Percentiles rank a stretch among this genome's conserved stretches.
Conservation (phyloP, 108 stramenopile genomes). For the Pseudonitzschia multistriata region DNA sequence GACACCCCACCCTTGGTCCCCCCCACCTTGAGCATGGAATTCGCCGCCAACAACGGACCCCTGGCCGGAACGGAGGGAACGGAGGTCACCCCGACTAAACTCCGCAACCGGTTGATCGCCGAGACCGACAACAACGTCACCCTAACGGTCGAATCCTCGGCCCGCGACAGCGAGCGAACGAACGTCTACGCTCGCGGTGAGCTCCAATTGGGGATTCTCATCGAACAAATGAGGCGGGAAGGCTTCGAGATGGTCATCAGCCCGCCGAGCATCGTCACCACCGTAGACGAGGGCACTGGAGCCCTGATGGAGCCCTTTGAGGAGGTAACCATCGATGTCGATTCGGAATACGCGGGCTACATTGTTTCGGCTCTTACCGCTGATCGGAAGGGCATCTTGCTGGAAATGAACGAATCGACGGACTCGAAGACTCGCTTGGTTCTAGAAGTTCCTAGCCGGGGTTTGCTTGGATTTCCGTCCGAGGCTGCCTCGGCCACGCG, state of each 20-base stretch:
- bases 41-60: conserved; percentile 96
- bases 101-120: conserved; percentile 82
- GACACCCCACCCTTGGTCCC: conserved; percentile 90
- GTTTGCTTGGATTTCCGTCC: conserved; percentile 90
- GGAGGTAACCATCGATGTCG: conserved; percentile 92
- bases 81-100: conserved; percentile 79
- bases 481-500: conserved; percentile 88
- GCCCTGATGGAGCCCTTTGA: conserved; percentile 90
- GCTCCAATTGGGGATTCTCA: conserved; percentile 95
- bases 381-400: conserved; percentile 89
- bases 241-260: conserved; percentile 95
- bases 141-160: conserved; percentile 48
- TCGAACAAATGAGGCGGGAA: conserved; percentile 97
- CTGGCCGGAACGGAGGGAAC: conserved; percentile 93
- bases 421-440: conserved; percentile 85
- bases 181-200: conserved; percentile 78
- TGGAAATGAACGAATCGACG: conserved; percentile 75
- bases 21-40: conserved; percentile 93
- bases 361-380: conserved; percentile 88
- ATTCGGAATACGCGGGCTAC: conserved; percentile 79
- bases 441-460: conserved; percentile 95
- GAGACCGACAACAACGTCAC: conserved; percentile 98
- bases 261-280: conserved; percentile 90
- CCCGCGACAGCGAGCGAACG: conserved; percentile 64
- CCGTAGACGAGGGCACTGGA: conserved; percentile 34